Evolutionary conservation across 352 stramenopile species (phyloP), one percentile per base, ranked within the genome.

Genomic region (Globisporangium yorkense): DNA sequence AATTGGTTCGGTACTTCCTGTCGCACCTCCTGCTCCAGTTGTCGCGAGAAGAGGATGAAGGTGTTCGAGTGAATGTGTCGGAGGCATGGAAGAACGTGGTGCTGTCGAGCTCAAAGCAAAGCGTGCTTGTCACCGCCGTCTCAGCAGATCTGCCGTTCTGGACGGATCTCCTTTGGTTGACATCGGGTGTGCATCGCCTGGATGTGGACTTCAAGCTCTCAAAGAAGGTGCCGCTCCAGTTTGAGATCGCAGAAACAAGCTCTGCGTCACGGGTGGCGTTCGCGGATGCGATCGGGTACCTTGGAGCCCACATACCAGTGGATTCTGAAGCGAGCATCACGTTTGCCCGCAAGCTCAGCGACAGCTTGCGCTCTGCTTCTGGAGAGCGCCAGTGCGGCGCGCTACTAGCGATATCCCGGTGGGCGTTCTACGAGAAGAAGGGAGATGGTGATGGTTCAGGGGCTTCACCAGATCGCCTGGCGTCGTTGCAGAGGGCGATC

Each of bases 21-120:
- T 65, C 83, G 0, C 84, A 84, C 62, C 24, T 93, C 20, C 43
- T 93, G 39, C 62, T 88, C 24, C 84, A 93, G 54, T 10, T 92
- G 9, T 51, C 90, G 48, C 45, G 70, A 15, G 84, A 90, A 57
- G 56, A 69, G 10, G 56, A 82, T 9, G 49, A 72, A 2, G 35
- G 48, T 7, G 43, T 75, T 16, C 62, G 66, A 40, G 50, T 57
- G 46, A 69, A 56, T 4, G 44, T 90, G 21, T 39, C 78, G 46
- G 43, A 51, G 16, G 57, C 62, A 2, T 93, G 79, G 80, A 74
- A 78, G 66, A 50, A 50, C 9, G 55, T 76, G 1, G 53, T 87
- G 27, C 41, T 46, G 16, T 67, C 56, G 10, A 66, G 71, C 24
- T 70, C 60, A 5, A 50, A 51, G 10, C 54, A 65, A 13, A 53